A percentile compares a stretch with the other conserved stretches of the same genome.
phyloP scores from a whole-genome alignment of 2,329 filamentous ascomycete genomes.

The Chaetothyriales sp. region DNA sequence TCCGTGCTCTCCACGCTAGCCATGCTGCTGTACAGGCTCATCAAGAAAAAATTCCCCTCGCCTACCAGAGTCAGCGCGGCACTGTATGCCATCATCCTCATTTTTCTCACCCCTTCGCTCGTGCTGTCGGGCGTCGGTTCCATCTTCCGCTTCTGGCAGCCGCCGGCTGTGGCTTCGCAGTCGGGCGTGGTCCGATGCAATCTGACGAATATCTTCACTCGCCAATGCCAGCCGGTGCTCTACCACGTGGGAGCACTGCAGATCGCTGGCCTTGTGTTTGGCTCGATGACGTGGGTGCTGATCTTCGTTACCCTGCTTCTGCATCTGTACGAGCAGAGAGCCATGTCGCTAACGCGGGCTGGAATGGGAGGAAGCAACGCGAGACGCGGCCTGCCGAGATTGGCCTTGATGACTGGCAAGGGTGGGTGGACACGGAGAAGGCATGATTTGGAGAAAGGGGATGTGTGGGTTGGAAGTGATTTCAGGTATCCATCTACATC shows the following conservation, averaged over 20 bases:
- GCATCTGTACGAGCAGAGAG: conserved; percentile 5
- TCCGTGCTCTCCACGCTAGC: conserved; percentile 9
- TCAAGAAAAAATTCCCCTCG: conserved; percentile 3
- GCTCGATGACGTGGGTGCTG: conserved; percentile 17
- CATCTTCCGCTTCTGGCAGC: conserved; percentile 21
- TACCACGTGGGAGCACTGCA: conserved; percentile 22
- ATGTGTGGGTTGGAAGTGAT: not conserved
- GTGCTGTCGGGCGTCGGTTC: conserved; percentile 20
- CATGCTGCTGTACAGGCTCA: conserved; percentile 5
- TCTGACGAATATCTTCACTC: conserved; percentile 19
- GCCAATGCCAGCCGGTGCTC: conserved; percentile 21
- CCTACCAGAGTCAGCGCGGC: conserved; percentile 9
- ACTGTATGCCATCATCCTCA: conserved; percentile 8
- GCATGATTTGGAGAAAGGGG: not conserved
- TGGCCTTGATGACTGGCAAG: not conserved
- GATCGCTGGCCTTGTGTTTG: conserved; percentile 20
- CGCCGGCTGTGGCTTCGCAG: conserved; percentile 9
- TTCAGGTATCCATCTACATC: not conserved
- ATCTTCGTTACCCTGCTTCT: conserved; percentile 11
- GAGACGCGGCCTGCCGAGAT: not conserved
- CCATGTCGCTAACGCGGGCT: not conserved
- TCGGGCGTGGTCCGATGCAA: conserved; percentile 16
- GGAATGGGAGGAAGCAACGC: not conserved
- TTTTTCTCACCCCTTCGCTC: conserved; percentile 17
- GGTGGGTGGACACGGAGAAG: not conserved